Conservation (phyloP, 2,329 filamentous ascomycete species). For the Claviceps spartinae region DNA sequence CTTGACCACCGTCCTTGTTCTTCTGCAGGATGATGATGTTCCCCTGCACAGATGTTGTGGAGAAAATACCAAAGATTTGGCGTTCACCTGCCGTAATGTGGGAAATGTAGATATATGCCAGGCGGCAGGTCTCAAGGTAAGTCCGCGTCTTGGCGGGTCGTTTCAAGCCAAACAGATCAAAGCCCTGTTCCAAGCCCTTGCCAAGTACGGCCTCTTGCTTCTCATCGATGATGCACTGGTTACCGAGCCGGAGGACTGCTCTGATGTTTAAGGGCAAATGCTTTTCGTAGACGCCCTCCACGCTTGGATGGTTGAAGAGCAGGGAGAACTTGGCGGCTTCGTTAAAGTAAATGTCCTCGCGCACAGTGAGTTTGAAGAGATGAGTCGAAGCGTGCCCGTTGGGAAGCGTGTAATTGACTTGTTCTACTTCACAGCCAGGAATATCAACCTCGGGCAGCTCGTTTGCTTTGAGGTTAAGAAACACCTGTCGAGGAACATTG, state of each 20-base stretch:
- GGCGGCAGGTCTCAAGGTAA: slow-evolving; percentile 61
- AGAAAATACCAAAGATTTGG: slow-evolving; percentile 90
- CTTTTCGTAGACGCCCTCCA: slow-evolving; percentile 95
- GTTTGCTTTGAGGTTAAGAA: slow-evolving; percentile 78
- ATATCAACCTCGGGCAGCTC: slow-evolving; percentile 83
- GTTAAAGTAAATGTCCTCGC: slow-evolving; percentile 75
- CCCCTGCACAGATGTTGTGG: slow-evolving; percentile 64
- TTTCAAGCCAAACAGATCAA: slow-evolving; percentile 68
- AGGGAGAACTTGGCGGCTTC: slow-evolving; percentile 71
- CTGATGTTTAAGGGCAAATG: slow-evolving; percentile 77
- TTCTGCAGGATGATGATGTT: slow-evolving; percentile 82
- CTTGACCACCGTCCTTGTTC: slow-evolving; percentile 60
- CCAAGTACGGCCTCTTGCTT: slow-evolving; percentile 80
- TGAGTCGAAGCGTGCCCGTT: slow-evolving; percentile 92
- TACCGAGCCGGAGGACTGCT: slow-evolving; percentile 80
- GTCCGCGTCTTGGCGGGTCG: slow-evolving; percentile 47
- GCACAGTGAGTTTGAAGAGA: slow-evolving; percentile 84
- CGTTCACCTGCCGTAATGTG: slow-evolving; percentile 83
- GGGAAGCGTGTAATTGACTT: slow-evolving; percentile 82
- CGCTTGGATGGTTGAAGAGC: slow-evolving; percentile 81
- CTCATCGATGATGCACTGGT: slow-evolving; percentile 85
- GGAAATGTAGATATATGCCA: slow-evolving; percentile 84
- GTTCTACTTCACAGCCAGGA: slow-evolving; percentile 75
- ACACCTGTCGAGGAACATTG: slow-evolving; percentile 78
- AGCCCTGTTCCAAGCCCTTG: slow-evolving; percentile 83